Conservation (phyloP, 2,329 filamentous ascomycete genomes). For the Fusarium coffeatum region DNA sequence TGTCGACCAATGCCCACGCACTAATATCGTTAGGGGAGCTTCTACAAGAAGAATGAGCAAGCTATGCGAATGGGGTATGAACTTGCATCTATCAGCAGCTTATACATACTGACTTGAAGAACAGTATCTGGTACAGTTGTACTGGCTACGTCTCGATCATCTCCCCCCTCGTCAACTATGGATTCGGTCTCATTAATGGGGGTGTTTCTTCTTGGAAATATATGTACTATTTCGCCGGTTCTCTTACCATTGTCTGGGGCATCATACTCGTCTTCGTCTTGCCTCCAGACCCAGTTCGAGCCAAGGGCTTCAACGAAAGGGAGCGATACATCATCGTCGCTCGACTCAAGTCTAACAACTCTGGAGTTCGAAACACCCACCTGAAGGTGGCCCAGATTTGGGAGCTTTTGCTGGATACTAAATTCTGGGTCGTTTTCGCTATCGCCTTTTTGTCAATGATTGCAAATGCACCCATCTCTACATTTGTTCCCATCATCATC, state of each 20-base stretch:
- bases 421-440: conserved; percentile 56
- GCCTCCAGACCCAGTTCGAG: conserved; percentile 55
- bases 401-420: conserved; percentile 51
- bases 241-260: conserved; percentile 56
- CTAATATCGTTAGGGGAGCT: conserved; percentile 42
- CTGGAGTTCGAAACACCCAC: conserved; percentile 56
- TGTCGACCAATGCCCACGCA: not conserved
- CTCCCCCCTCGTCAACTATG: conserved; percentile 61
- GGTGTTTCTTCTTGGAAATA: conserved; percentile 48
- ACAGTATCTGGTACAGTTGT: conserved; percentile 55
- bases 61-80: conserved; percentile 51
- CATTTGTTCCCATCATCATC: conserved; percentile 60
- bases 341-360: conserved; percentile 49
- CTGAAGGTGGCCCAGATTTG: conserved; percentile 57
- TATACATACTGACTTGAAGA: not conserved
- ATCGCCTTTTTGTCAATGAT: conserved; percentile 54
- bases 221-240: conserved; percentile 47
- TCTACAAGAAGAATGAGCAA: conserved; percentile 57
- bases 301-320: conserved; percentile 44
- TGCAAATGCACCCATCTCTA: conserved; percentile 58
- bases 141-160: conserved; percentile 59
- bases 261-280: conserved; percentile 54
- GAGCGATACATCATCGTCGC: conserved; percentile 48
- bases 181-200: conserved; percentile 57
- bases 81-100: not conserved